Evolutionary conservation across 768 basidiomycete genomes (phyloP).

Genomic region (Boletus rex-veris): DNA sequence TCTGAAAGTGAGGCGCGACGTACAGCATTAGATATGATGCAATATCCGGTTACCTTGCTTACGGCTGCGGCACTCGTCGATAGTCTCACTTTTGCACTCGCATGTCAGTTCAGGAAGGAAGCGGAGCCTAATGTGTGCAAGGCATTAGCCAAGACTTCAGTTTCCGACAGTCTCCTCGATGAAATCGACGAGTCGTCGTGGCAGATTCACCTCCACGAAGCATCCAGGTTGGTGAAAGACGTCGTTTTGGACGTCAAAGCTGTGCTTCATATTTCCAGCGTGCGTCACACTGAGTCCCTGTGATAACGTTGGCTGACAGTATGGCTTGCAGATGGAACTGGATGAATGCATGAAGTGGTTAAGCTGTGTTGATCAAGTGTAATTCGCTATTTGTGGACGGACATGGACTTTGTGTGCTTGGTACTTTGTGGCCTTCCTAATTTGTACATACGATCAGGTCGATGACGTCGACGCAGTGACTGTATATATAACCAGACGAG

Average conservation of each 20-base stretch:
- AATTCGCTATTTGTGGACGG: neutral
- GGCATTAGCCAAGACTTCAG: neutral
- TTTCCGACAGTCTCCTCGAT: neutral
- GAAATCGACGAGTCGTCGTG: conserved; percentile 7
- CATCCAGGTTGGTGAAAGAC: conserved; percentile 2
- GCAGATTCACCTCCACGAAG: conserved; percentile 11
- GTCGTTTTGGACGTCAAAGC: conserved; percentile 27
- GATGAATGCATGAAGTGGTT: conserved; percentile 26
- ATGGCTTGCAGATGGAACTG: conserved; percentile 20
- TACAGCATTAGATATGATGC: conserved; percentile 51
- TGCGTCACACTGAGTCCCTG: conserved; percentile 9
- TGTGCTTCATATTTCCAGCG: conserved; percentile 19
- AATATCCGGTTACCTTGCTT: conserved; percentile 50
- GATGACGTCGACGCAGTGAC: conserved; percentile 7
- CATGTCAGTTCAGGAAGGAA: conserved; percentile 34
- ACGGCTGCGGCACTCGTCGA: conserved; percentile 52
- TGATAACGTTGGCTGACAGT: neutral
- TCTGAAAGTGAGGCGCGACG: neutral
- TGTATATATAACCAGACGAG: neutral
- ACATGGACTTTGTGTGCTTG: neutral
- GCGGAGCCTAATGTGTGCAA: conserved; percentile 12
- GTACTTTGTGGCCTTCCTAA: conserved; percentile 8
- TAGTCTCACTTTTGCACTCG: conserved; percentile 39
- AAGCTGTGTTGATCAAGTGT: conserved; percentile 7
- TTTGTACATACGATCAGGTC: conserved; percentile 8